phyloP scores from a whole-genome alignment of 495 filamentous ascomycete species.

The Parathielavia appendiculata region DNA sequence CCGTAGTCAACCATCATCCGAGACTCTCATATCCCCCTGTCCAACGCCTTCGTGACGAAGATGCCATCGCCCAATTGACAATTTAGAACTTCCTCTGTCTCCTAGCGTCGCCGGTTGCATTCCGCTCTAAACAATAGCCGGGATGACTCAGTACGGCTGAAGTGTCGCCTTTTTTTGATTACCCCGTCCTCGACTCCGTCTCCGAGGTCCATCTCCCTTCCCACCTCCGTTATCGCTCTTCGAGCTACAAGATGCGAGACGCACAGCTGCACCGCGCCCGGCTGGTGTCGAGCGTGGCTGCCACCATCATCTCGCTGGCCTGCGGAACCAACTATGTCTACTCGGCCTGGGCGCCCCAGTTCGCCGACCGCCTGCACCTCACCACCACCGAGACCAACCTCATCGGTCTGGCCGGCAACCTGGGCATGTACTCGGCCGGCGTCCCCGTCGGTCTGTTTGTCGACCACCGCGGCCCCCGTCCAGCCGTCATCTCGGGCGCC shows the following conservation, averaged over 20 bases:
- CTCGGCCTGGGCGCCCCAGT: constrained; percentile 95
- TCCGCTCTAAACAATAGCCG: neutral
- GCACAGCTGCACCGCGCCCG: constrained; percentile 49
- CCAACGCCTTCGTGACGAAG: constrained; percentile 1
- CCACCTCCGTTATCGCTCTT: constrained; percentile 9
- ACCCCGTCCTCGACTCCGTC: neutral
- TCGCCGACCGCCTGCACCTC: constrained; percentile 77
- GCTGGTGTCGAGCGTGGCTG: constrained; percentile 75
- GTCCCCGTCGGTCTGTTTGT: constrained; percentile 86
- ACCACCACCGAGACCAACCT: constrained; percentile 86
- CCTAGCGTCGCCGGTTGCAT: constrained; percentile 1
- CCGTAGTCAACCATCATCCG: neutral
- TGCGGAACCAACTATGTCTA: constrained; percentile 95
- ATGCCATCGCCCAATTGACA: neutral
- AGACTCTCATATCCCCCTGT: neutral
- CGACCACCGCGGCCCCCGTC: constrained; percentile 74
- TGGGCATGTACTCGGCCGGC: constrained; percentile 91
- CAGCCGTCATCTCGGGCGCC: constrained; percentile 68
- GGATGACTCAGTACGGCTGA: constrained; percentile 18
- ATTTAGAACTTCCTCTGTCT: neutral
- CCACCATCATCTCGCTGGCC: constrained; percentile 77
- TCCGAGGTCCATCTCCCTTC: neutral
- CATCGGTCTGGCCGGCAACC: constrained; percentile 85
- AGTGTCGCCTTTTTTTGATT: neutral
- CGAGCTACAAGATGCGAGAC: constrained; percentile 27